A percentile compares a stretch with the other conserved stretches of the same genome.
phyloP scores from a whole-genome alignment of 2,329 filamentous ascomycete species.

The Dactylonectria estremocensis region DNA sequence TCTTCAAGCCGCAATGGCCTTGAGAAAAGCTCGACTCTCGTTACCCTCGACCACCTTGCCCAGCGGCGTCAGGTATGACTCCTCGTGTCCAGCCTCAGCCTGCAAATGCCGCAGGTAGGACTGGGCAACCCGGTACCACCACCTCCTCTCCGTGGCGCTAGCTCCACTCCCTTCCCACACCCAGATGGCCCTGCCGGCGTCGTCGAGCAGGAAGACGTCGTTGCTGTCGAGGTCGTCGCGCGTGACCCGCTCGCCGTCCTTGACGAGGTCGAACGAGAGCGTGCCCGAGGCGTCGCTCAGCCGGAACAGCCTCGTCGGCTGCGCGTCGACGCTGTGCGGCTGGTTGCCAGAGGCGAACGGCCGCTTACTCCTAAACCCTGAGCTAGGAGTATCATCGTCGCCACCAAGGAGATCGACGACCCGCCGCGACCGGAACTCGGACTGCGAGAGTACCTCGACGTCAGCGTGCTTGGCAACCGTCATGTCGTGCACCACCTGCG shows the following conservation, averaged over 20 bases:
- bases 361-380: conserved; percentile 58
- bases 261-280: conserved; percentile 71
- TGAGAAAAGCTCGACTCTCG: conserved; percentile 68
- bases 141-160: conserved; percentile 70
- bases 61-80: conserved; percentile 64
- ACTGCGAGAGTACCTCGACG: conserved; percentile 76
- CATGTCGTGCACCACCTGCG: conserved; percentile 77
- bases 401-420: conserved; percentile 72
- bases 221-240: conserved; percentile 67
- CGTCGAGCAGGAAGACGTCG: conserved; percentile 75
- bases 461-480: conserved; percentile 75
- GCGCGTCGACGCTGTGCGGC: conserved; percentile 36
- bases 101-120: conserved; percentile 65
- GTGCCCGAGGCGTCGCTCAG: conserved; percentile 74
- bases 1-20: conserved; percentile 56
- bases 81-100: conserved; percentile 48
- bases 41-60: conserved; percentile 71
- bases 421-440: conserved; percentile 68
- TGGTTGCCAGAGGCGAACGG: conserved; percentile 55
- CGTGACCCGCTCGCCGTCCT: conserved; percentile 64
- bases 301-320: conserved; percentile 67
- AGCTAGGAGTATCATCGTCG: conserved; percentile 56
- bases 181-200: conserved; percentile 72
- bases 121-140: conserved; percentile 74
- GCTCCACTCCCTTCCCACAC: conserved; percentile 76